phyloP scores from a whole-genome alignment of 129 eudicot genomes.

The sunflower (Helianthus annuus) region HanXRQr2.0-SUNRISE NC_035448.2:40470093-40470592 shows the following conservation, averaged over 20 bases:
- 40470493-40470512: constrained; percentile 84
- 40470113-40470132: too few species aligned
- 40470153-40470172: too few species aligned
- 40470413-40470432: constrained; percentile 92
- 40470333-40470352: constrained; percentile 5
- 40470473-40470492: constrained; percentile 90
- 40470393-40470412: constrained; percentile 99
- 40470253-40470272: not conserved
- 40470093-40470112: too few species aligned
- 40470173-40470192: not conserved
- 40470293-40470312: constrained; percentile 7
- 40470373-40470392: constrained; percentile 41
- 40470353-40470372: constrained; percentile 21
- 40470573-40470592: constrained; percentile 37
- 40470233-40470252: not conserved
- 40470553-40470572: constrained; percentile 38
- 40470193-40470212: not conserved
- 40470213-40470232: too few species aligned
- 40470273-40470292: not conserved
- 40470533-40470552: constrained; percentile 39
- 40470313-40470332: not conserved
- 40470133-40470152: too few species aligned
- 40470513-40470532: constrained; percentile 72
- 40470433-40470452: constrained; percentile 94
- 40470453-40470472: constrained; percentile 82